Percentiles rank a stretch among this genome's conserved stretches.
These are phyloP conservation scores for Piloderma croceum DNA, from an alignment of 768 basidiomycete genomes.

Conservation along the genomic window DNA sequence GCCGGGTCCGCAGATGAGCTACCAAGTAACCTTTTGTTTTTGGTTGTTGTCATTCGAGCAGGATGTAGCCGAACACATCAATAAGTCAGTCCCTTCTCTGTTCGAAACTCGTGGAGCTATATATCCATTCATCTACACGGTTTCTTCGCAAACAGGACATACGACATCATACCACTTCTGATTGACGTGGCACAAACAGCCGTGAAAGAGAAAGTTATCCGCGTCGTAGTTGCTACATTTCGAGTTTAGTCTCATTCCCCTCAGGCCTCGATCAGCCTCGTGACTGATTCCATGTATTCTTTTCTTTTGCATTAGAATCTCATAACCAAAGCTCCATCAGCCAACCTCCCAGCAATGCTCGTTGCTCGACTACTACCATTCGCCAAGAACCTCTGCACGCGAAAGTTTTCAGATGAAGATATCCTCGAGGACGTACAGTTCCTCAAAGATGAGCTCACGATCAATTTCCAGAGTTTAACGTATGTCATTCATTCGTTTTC, in stretches of 20 bases:
- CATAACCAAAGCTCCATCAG: slow-evolving; percentile 77
- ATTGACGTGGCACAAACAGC: slow-evolving; percentile 81
- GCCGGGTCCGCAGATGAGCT: slow-evolving; percentile 89
- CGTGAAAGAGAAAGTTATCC: slow-evolving; percentile 94
- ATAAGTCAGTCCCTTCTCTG: slow-evolving; percentile 60
- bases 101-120: slow-evolving; percentile 1
- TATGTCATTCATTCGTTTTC: slow-evolving; percentile 34
- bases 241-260: slow-evolving; percentile 41
- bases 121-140: neutral
- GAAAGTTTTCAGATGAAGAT: slow-evolving; percentile 96
- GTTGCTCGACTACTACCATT: slow-evolving; percentile 84
- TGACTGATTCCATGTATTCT: slow-evolving; percentile 4
- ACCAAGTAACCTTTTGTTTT: slow-evolving; percentile 87
- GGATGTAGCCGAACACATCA: slow-evolving; percentile 77
- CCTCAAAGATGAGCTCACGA: slow-evolving; percentile 79
- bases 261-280: neutral
- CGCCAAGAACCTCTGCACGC: slow-evolving; percentile 70
- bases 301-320: slow-evolving; percentile 56
- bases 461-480: slow-evolving; percentile 87
- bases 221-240: slow-evolving; percentile 89
- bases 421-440: slow-evolving; percentile 88
- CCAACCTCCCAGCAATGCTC: slow-evolving; percentile 91
- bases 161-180: slow-evolving; percentile 81
- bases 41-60: slow-evolving; percentile 94
- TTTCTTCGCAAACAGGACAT: slow-evolving; percentile 53